phyloP scores from a whole-genome alignment of 164 flowering plant species.

The Chimonanthus praecox region DNA sequence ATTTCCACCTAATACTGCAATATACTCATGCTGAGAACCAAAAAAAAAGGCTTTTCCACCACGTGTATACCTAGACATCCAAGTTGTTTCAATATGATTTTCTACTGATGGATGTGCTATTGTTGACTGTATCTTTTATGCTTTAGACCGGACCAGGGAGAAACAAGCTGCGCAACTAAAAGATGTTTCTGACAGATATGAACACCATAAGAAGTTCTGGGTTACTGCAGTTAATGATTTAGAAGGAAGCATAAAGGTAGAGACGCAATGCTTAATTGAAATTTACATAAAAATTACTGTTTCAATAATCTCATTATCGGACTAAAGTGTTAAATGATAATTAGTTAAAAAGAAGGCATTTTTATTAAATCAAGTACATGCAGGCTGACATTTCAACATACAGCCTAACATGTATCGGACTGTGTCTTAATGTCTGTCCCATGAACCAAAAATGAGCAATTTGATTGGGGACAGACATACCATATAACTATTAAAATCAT shows the following conservation, averaged over 20 bases:
- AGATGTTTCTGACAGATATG: constrained; percentile 49
- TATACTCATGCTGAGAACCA: too few species aligned
- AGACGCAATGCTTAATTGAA: not conserved
- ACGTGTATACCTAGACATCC: not conserved
- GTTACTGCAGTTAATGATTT: constrained; percentile 36
- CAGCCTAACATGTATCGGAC: not conserved
- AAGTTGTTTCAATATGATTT: not conserved
- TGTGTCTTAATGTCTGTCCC: not conserved
- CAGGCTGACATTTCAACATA: not conserved
- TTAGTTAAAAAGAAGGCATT: not conserved
- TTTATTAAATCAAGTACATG: not conserved
- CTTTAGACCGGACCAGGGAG: constrained; percentile 52
- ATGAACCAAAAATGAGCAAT: too few species aligned
- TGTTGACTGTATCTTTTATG: not conserved
- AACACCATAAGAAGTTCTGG: constrained; percentile 56
- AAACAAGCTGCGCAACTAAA: constrained; percentile 49
- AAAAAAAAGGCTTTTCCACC: too few species aligned
- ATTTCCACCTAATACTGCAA: not conserved
- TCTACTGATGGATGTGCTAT: not conserved
- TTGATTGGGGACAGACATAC: too few species aligned
- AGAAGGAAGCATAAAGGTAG: constrained; percentile 58
- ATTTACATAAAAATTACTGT: too few species aligned
- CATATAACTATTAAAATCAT: not conserved
- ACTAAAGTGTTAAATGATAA: not conserved
- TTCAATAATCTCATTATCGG: not conserved